Evolutionary conservation across 2,329 filamentous ascomycete genomes (phyloP), one percentile per base, ranked within the genome.

Genomic region (Botrytis fabae): DNA sequence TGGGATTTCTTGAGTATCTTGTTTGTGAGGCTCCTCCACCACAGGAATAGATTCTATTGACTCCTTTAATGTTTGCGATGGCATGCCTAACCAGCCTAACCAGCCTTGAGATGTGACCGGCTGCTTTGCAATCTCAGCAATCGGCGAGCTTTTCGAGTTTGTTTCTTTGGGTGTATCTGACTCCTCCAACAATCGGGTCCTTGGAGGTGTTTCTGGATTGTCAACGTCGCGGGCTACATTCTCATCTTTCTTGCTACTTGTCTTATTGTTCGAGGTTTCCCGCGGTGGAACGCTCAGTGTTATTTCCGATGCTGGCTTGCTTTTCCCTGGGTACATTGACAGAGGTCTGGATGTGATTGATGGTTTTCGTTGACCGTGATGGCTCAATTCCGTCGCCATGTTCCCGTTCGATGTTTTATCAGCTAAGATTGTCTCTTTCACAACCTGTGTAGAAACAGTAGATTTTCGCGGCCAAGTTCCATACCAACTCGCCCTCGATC

Each of bases 361-460:
- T 20, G 76, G 63, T 66, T 75, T 77, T 69, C 76, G 78, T 25
- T 75, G 73, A 61, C 81, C 79, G 69, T 79, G 79, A 61, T 75
- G 77, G 75, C 70, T 78, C 35, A 80, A 70, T 72, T 79, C 78
- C 57, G 76, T 70, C n/a, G 78, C 73, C 18, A 78, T 72, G 8
- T 73, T 60, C 20, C 73, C 76, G 69, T 78, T 81, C n/a, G 74
- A 75, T 16, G 78, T 71, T 72, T 80, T 81, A 70, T 73, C 87
- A 44, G 88, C 89, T 63, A 88, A 81, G 42, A 91, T 90, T 20
- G 86, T 88, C 79, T 91, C 89, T 75, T 84, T 85, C 5, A 88
- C 88, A 62, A 91, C 82, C 69, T 89, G 87, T 9, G 86, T 90
- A 14, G 88, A 91, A 42, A 89, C 85, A 25, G 84, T 82, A 10